Base-by-base conservation (phyloP, 495 filamentous ascomycete genomes). In the Lasiosphaeria ovina region DNA sequence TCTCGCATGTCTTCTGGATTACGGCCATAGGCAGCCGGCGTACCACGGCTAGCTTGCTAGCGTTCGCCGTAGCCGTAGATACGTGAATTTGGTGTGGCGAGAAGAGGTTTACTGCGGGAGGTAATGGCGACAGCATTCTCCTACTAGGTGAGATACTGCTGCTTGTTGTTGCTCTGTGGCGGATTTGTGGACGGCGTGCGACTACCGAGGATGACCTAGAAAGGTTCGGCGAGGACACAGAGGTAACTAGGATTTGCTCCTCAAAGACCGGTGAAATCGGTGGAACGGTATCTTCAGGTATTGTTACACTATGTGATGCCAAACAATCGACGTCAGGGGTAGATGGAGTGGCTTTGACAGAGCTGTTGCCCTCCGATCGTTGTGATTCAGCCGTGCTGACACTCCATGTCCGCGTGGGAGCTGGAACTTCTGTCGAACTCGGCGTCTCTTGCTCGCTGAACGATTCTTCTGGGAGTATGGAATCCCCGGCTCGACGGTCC, bases 1-100 rank as follows among this genome's bases (percentile, higher is more conserved):
- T 78, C 17, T 89, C 83, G 68, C 84, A 86, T 0, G 90, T 91
- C 72, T 89, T 91, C 34, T 87, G 82, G 16, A 95, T 77, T 32
- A 96, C 80, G 0, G 84, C 82, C 9, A 82, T 76, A 1, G 90
- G 85, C 32, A 92, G 77, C 38, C 85, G 79, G 54, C 83, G 74
- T 48, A 78, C 68, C 14, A 72, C 70, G 47, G 70, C 71, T 2
- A 81, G 66, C 5, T 67, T 70, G 11, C 70, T 56, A 24, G 16
- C 11, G 12, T 17, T 59, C 24, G 4, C 6, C 48, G 42, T 55
- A 45, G 50, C 32, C 42, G 33, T 33, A 2, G 54, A 24, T 51
- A 9, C 4, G 51, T 42, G 14, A 8, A 44, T 6, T 40, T 55
- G 75, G 16, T 63, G 72, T n/a, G 87, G 81, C 35, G 79, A 76